Base-by-base conservation (phyloP, 352 stramenopile species). In the Phytophthora podocarpi region DNA sequence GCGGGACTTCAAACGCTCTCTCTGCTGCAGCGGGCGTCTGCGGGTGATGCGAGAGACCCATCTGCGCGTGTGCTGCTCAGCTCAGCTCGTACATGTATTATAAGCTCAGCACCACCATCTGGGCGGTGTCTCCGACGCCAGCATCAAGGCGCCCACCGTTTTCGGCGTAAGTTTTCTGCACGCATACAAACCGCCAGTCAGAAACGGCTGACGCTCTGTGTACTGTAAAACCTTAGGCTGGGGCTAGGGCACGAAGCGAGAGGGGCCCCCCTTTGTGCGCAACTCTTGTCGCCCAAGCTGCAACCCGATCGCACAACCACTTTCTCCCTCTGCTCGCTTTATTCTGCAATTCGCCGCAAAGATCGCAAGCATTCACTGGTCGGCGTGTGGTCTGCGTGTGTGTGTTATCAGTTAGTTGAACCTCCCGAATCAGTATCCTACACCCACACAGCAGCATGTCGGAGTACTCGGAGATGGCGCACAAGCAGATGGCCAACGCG, bases 341-440 rank as follows among this genome's bases (percentile, higher is more conserved):
- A 80, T 76, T 80, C 67, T 70, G 67, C 71, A 77, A 77, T 77
- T 80, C 53, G 62, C 71, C 67, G 27, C 64, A 69, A 71, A 75
- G 71, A 72, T 74, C 71, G 63, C 64, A 80, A 70, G 58, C 31
- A 5, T 37, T 16, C 13, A 46, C 18, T 20, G 18, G 15, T 30
- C 8, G 21, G 18, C 9, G 35, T n/a, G 21, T 18, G 21, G 36
- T 47, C 24, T 42, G 16, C 34, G 36, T 15, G 15, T 34, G 52
- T 39, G 32, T 52, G 43, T 48, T 35, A 52, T 66, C 26, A 26
- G 41, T 28, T 26, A 48, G 39, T 49, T 53, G 42, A 67, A 59
- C 60, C 52, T 21, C 34, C n/a, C n/a, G 40, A 46, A 61, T 57
- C 46, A 56, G 43, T 13, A 30, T 18, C 11, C 40, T 20, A 34